Evolutionary conservation across 805 yeast genomes (phyloP).

Genomic region (Diddensiella santjacobensis): DNA sequence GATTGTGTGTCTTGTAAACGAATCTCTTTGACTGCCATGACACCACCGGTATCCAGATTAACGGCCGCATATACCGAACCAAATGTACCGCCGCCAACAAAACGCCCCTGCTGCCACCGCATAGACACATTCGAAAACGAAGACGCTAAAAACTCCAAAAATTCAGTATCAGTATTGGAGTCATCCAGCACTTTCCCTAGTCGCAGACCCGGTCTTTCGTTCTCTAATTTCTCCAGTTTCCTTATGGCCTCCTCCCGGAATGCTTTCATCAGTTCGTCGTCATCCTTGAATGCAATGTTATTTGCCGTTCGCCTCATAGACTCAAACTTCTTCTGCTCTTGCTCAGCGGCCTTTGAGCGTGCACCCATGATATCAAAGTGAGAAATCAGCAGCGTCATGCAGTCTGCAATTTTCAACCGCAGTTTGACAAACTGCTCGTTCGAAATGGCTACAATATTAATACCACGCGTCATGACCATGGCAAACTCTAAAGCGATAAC

Average conservation of each 20-base stretch:
- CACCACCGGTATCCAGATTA: slow-evolving; percentile 90
- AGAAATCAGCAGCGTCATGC: slow-evolving; percentile 88
- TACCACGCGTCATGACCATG: slow-evolving; percentile 88
- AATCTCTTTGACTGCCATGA: slow-evolving; percentile 96
- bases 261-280: slow-evolving; percentile 50
- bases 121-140: slow-evolving; percentile 85
- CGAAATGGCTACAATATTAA: slow-evolving; percentile 75
- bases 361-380: slow-evolving; percentile 99
- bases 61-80: slow-evolving; percentile 92
- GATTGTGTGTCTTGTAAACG: slow-evolving; percentile 84
- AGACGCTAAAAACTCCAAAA: slow-evolving; percentile 79
- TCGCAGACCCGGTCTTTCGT: slow-evolving; percentile 44
- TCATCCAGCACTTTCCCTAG: slow-evolving; percentile 87
- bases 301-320: slow-evolving; percentile 33
- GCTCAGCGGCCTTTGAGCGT: slow-evolving; percentile 63
- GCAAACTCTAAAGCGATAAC: slow-evolving; percentile 94
- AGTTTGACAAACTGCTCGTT: slow-evolving; percentile 70
- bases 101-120: slow-evolving; percentile 95
- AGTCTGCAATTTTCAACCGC: slow-evolving; percentile 82
- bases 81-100: slow-evolving; percentile 92
- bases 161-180: slow-evolving; percentile 81
- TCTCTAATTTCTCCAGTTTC: slow-evolving; percentile 63
- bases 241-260: slow-evolving; percentile 66
- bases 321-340: slow-evolving; percentile 40
- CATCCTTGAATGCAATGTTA: slow-evolving; percentile 47